Conservation (phyloP, 1,284 basidiomycete genomes). For the Marasmius tenuissimus region DNA sequence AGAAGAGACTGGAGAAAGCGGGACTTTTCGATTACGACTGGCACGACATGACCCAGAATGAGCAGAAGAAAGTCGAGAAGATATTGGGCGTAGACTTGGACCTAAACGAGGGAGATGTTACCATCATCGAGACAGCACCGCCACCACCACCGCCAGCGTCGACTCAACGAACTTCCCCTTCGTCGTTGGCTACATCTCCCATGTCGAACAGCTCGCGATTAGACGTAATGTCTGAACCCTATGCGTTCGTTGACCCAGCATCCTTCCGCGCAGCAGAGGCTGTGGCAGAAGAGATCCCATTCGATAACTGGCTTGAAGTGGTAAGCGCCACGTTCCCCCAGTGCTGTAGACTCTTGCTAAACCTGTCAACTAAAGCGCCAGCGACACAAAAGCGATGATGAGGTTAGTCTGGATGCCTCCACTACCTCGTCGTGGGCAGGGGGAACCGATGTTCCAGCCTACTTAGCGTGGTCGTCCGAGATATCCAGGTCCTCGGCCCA, state of each 20-base stretch:
- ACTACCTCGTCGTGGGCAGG: slow-evolving; percentile 6
- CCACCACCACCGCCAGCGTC: not conserved
- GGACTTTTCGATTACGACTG: slow-evolving; percentile 13
- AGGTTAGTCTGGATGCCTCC: slow-evolving; percentile 9
- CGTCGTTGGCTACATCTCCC: not conserved
- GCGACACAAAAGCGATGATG: slow-evolving; percentile 9
- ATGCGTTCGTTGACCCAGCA: slow-evolving; percentile 12
- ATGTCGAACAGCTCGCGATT: slow-evolving; percentile 5
- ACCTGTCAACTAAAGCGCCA: slow-evolving; percentile 2
- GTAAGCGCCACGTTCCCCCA: slow-evolving; percentile 1
- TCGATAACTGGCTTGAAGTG: slow-evolving; percentile 13
- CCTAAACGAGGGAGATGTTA: not conserved
- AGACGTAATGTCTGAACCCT: slow-evolving; percentile 4
- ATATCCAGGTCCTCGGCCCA: slow-evolving; percentile 15
- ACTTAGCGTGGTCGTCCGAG: slow-evolving; percentile 13
- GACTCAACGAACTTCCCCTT: not conserved
- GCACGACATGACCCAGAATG: slow-evolving; percentile 12
- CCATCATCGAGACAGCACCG: not conserved
- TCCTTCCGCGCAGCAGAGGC: slow-evolving; percentile 3
- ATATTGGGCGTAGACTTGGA: slow-evolving; percentile 14
- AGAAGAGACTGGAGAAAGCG: slow-evolving; percentile 8
- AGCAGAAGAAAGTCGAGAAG: slow-evolving; percentile 12
- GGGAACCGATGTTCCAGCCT: slow-evolving; percentile 6
- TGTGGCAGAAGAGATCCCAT: not conserved
- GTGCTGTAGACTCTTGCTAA: not conserved